phyloP scores from a whole-genome alignment of 495 filamentous ascomycete species.

The Podospora pseudoanserina region DNA sequence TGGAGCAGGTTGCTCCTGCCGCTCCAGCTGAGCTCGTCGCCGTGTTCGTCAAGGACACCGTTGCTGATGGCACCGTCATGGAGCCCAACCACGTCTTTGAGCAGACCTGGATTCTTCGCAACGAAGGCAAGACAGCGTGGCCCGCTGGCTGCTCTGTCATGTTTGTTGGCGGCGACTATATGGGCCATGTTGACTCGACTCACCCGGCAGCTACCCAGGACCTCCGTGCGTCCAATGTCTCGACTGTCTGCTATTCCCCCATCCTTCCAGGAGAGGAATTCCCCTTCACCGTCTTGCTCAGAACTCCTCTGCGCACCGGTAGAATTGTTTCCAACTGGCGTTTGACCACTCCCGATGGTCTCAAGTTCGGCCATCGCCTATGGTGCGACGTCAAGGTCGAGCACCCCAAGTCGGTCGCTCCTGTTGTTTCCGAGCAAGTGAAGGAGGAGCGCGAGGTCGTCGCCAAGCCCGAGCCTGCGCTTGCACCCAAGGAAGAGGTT shows the following conservation, averaged over 20 bases:
- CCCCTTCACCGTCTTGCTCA: conserved; percentile 79
- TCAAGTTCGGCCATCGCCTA: conserved; percentile 82
- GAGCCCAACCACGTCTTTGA: conserved; percentile 67
- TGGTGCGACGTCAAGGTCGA: conserved; percentile 89
- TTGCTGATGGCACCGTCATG: conserved; percentile 72
- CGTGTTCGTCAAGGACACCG: conserved; percentile 71
- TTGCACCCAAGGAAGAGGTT: conserved; percentile 2
- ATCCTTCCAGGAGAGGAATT: conserved; percentile 68
- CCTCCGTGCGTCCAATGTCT: conserved; percentile 70
- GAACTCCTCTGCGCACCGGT: conserved; percentile 66
- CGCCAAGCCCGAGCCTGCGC: conserved; percentile 17
- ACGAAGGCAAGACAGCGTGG: conserved; percentile 75
- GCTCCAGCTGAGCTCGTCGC: conserved; percentile 55
- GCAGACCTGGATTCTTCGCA: conserved; percentile 89
- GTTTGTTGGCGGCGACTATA: conserved; percentile 89
- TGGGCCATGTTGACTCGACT: conserved; percentile 79
- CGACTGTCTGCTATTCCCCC: conserved; percentile 67
- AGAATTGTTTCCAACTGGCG: conserved; percentile 94
- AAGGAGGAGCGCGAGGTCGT: conserved; percentile 24
- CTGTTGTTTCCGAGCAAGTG: conserved; percentile 10
- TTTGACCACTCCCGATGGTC: conserved; percentile 74
- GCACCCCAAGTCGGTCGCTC: conserved; percentile 22
- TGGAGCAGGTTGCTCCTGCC: conserved; percentile 10
- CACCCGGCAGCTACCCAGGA: conserved; percentile 72
- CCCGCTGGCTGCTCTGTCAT: conserved; percentile 86